A percentile compares a stretch with the other conserved stretches of the same genome.
These are phyloP conservation scores for Berberis thunbergii DNA, from an alignment of 164 flowering plant genomes.

Conservation along the genomic window DNA sequence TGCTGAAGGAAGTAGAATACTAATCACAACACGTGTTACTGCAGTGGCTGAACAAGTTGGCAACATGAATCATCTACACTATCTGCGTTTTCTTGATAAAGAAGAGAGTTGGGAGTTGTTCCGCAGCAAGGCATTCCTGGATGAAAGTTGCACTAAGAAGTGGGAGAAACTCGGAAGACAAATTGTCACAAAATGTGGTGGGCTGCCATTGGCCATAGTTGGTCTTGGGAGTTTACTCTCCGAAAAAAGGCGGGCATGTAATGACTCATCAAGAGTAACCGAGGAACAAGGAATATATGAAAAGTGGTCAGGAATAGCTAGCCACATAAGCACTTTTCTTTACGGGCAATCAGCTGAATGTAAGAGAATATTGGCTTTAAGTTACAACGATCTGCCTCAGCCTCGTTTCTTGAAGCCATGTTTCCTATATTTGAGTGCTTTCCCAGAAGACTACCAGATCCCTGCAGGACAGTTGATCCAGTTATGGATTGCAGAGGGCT, in stretches of 20 bases:
- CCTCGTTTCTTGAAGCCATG: conserved; percentile 4
- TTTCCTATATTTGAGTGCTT: conserved; percentile 5
- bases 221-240: conserved; percentile 13
- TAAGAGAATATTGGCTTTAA: conserved; percentile 8
- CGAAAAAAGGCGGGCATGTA: neutral
- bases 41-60: conserved; percentile 16
- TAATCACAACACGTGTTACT: conserved; percentile 24
- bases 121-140: conserved; percentile 1
- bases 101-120: conserved; percentile 13
- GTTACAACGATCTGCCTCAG: conserved; percentile 13
- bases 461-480: neutral
- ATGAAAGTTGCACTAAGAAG: neutral
- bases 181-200: conserved; percentile 13
- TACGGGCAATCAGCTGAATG: neutral
- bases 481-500: conserved; percentile 5
- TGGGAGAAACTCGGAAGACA: conserved; percentile 3
- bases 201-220: conserved; percentile 13
- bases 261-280: neutral
- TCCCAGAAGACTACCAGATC: conserved; percentile 5
- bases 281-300: too few species aligned
- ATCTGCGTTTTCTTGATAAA: neutral
- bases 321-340: conserved; percentile 2
- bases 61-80: neutral
- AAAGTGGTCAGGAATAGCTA: too few species aligned
- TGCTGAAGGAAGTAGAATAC: conserved; percentile 9